Percentiles rank a stretch among this genome's conserved stretches.
Evolutionary conservation across 2,329 filamentous ascomycete species (phyloP).

Genomic region (Ceratocystis albifundus): DNA sequence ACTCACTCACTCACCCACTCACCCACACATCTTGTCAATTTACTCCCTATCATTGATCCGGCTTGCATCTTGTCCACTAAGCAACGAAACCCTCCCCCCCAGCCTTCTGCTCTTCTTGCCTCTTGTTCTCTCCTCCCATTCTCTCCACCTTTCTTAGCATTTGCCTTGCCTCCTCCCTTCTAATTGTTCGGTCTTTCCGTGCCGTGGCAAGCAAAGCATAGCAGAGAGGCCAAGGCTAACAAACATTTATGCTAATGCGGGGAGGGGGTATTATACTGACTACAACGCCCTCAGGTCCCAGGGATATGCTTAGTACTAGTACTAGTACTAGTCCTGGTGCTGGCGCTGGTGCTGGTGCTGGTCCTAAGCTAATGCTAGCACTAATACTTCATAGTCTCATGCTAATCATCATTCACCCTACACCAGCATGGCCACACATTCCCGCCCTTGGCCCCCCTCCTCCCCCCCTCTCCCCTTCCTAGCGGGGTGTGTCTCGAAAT

Average conservation of each 20-base stretch:
- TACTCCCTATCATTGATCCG: too few relatives aligned
- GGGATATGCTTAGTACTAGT: neutral
- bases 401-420: neutral
- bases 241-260: neutral
- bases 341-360: neutral
- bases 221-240: too few relatives aligned
- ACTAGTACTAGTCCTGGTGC: neutral
- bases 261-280: neutral
- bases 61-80: neutral
- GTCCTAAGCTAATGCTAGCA: neutral
- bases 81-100: neutral
- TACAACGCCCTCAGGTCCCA: neutral
- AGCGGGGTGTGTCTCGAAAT: too few relatives aligned
- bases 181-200: slow-evolving; percentile 8
- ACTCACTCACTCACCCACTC: too few relatives aligned
- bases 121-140: neutral
- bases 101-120: neutral
- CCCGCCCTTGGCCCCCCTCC: too few relatives aligned
- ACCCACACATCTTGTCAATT: too few relatives aligned
- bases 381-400: neutral
- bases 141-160: neutral
- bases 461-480: too few relatives aligned
- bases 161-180: slow-evolving; percentile 6
- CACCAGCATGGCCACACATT: too few relatives aligned
- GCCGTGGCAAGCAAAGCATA: neutral